phyloP scores from a whole-genome alignment of 139 green algal genomes.

The Ettlia oleoabundans region DNA sequence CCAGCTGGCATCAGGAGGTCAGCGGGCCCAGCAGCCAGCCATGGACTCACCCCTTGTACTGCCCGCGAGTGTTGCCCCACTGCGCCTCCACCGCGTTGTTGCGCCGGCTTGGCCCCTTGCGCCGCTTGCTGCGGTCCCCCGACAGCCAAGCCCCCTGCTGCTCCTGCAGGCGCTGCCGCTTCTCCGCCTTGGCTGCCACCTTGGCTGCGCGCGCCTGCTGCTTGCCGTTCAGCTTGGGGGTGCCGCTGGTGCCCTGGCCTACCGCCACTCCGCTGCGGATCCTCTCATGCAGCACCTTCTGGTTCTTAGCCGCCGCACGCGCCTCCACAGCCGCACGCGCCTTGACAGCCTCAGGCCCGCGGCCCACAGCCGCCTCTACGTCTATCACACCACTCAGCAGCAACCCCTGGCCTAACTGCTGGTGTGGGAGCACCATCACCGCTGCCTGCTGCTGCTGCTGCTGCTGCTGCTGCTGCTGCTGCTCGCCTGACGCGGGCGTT shows the following conservation, averaged over 20 bases:
- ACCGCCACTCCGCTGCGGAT: background rate
- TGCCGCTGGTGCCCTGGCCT: too few species aligned
- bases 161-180: background rate
- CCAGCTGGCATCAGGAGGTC: too few species aligned
- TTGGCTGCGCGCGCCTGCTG: background rate
- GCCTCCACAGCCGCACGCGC: conserved; percentile 9
- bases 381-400: conserved; percentile 35
- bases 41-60: conserved; percentile 28
- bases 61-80: conserved; percentile 11
- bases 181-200: background rate
- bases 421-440: background rate
- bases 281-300: conserved; percentile 7
- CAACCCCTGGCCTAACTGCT: background rate
- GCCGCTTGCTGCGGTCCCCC: background rate
- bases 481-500: background rate
- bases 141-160: background rate
- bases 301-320: background rate
- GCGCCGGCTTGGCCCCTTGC: conserved; percentile 21
- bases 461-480: background rate
- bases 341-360: background rate
- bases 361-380: conserved; percentile 38
- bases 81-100: conserved; percentile 12
- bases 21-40: too few species aligned
- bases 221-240: background rate
- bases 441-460: conserved; percentile 1